A percentile compares a stretch with the other conserved stretches of the same genome.
Conservation (phyloP, 441 rosid genomes). For the Croton setiger region DNA sequence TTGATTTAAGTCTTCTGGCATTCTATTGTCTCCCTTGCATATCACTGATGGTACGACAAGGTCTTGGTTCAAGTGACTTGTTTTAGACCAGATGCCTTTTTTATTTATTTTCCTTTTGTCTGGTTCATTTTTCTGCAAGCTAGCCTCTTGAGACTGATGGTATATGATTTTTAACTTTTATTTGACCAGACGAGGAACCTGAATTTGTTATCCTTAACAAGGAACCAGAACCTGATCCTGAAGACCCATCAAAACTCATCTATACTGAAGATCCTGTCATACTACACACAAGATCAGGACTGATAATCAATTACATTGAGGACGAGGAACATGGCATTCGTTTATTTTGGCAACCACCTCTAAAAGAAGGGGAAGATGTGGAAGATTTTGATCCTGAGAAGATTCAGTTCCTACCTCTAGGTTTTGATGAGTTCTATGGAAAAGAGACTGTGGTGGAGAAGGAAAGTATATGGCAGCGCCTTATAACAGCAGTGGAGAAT, state of each 20-base stretch:
- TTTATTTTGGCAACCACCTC: constrained; percentile 79
- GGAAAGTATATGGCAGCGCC: constrained; percentile 38
- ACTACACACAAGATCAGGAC: constrained; percentile 73
- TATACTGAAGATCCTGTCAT: constrained; percentile 76
- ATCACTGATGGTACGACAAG: too few species aligned
- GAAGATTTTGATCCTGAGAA: constrained; percentile 63
- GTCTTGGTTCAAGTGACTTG: background rate
- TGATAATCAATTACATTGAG: constrained; percentile 67
- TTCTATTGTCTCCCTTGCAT: too few species aligned
- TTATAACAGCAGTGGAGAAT: constrained; percentile 50
- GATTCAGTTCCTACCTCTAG: constrained; percentile 72
- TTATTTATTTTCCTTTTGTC: background rate
- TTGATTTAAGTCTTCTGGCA: background rate
- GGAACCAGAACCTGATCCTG: constrained; percentile 83
- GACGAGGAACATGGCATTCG: constrained; percentile 80
- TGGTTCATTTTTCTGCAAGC: background rate
- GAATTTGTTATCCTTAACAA: constrained; percentile 73
- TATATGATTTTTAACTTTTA: constrained; percentile 15
- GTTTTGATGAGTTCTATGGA: constrained; percentile 84
- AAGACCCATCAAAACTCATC: constrained; percentile 68
- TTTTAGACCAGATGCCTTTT: background rate
- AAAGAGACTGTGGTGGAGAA: constrained; percentile 38
- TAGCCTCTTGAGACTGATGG: constrained; percentile 3
- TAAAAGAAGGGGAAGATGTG: constrained; percentile 64
- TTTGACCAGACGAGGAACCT: constrained; percentile 62